phyloP scores from a whole-genome alignment of 176 grass and related monocot species.

The Guadua angustifolia region DNA sequence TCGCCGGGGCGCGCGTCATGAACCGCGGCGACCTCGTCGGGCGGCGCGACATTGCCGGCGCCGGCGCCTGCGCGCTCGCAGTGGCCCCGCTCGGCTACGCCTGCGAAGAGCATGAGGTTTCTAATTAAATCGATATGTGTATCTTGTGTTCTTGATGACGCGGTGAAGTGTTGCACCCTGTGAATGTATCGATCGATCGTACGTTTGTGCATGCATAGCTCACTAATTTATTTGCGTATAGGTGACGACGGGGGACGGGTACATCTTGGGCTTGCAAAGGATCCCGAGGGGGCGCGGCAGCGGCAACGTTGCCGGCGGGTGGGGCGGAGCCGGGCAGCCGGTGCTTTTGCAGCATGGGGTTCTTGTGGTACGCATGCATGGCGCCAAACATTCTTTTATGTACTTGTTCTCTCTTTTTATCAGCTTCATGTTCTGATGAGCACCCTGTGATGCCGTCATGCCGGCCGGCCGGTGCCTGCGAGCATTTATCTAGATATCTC shows the following conservation, averaged over 20 bases:
- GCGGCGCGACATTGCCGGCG: constrained; percentile 7
- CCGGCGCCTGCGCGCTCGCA: constrained; percentile 48
- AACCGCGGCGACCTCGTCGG: neutral
- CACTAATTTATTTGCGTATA: neutral
- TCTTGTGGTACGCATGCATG: constrained; percentile 62
- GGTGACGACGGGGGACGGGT: constrained; percentile 79
- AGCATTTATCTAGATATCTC: neutral
- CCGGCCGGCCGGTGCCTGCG: neutral
- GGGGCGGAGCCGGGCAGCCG: constrained; percentile 54
- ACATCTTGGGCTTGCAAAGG: constrained; percentile 75
- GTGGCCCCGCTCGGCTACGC: constrained; percentile 65
- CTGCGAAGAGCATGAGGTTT: constrained; percentile 82
- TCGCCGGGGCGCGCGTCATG: neutral
- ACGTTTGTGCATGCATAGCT: neutral
- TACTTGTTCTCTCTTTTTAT: neutral
- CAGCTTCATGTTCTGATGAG: neutral
- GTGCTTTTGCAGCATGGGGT: constrained; percentile 86
- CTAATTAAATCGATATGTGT: neutral
- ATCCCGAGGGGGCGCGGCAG: constrained; percentile 53
- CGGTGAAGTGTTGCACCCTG: neutral
- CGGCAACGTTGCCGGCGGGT: neutral
- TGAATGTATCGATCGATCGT: neutral
- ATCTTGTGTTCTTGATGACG: neutral
- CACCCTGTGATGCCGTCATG: neutral
- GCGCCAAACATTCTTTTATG: neutral